phyloP scores from a whole-genome alignment of 2,329 filamentous ascomycete genomes.

The Pseudocercospora crystallina region DNA sequence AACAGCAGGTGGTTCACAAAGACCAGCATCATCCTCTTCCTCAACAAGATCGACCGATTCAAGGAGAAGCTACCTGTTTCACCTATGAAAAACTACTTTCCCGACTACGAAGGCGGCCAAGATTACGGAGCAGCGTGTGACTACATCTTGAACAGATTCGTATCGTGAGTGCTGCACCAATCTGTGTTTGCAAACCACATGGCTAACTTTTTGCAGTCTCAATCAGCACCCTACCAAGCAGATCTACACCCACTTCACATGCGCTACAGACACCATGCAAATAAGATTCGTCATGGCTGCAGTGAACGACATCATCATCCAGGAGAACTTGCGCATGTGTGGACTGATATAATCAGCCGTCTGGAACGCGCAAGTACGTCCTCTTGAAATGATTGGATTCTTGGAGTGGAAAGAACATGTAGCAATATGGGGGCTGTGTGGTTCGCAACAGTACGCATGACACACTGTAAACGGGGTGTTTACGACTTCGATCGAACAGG shows the following conservation, averaged over 20 bases:
- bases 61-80: constrained; percentile 72
- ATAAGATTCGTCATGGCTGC: constrained; percentile 99
- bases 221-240: constrained; percentile 99
- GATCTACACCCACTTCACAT: constrained; percentile 99
- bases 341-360: constrained; percentile 74
- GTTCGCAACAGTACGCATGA: constrained; percentile 16
- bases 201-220: constrained; percentile 47
- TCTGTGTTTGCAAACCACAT: not conserved
- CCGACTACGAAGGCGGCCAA: constrained; percentile 83
- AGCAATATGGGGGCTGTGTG: constrained; percentile 10
- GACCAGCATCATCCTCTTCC: constrained; percentile 70
- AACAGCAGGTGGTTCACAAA: constrained; percentile 73
- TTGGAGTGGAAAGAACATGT: constrained; percentile 3
- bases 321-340: constrained; percentile 96
- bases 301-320: constrained; percentile 99
- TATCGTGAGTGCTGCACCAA: constrained; percentile 45
- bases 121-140: constrained; percentile 96
- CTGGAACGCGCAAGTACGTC: not conserved
- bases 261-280: constrained; percentile 96
- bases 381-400: not conserved
- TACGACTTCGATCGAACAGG: not conserved
- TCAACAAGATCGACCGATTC: constrained; percentile 75
- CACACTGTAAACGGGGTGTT: not conserved
- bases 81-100: constrained; percentile 75
- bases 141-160: constrained; percentile 98